Evolutionary conservation across 768 basidiomycete genomes (phyloP).

Genomic region (Boletus sensibilis): DNA sequence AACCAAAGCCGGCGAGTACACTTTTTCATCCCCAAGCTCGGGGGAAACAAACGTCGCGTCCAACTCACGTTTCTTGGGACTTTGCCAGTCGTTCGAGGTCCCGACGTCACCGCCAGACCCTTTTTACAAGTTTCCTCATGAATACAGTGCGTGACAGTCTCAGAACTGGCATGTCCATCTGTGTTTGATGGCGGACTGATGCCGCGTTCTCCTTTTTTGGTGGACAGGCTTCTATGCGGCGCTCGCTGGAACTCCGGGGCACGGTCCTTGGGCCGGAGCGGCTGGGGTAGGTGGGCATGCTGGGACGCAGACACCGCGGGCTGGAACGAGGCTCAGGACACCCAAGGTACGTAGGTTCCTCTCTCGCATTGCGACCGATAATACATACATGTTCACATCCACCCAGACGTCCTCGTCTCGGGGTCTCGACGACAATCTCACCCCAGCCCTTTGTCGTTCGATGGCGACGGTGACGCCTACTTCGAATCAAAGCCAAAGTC

Average conservation of each 20-base stretch:
- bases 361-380: no score
- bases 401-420: neutral
- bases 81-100: constrained; percentile 25
- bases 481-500: neutral
- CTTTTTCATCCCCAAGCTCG: neutral
- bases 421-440: neutral
- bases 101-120: constrained; percentile 27
- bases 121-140: constrained; percentile 26
- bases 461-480: neutral
- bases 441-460: neutral
- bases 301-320: neutral
- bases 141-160: constrained; percentile 20
- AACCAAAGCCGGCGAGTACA: constrained; percentile 30
- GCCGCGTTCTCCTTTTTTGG: neutral
- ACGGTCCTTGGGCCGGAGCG: constrained; percentile 10
- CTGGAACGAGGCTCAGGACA: neutral
- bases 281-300: neutral
- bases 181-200: neutral
- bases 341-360: neutral
- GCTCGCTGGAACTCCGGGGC: constrained; percentile 18
- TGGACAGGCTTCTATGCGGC: constrained; percentile 23
- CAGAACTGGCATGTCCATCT: neutral
- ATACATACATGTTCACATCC: neutral
- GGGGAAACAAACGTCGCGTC: neutral
- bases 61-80: neutral